These are phyloP conservation scores for Blastomyces silverae DNA, from an alignment of 2,329 filamentous ascomycete genomes.

Conservation along the genomic window DNA sequence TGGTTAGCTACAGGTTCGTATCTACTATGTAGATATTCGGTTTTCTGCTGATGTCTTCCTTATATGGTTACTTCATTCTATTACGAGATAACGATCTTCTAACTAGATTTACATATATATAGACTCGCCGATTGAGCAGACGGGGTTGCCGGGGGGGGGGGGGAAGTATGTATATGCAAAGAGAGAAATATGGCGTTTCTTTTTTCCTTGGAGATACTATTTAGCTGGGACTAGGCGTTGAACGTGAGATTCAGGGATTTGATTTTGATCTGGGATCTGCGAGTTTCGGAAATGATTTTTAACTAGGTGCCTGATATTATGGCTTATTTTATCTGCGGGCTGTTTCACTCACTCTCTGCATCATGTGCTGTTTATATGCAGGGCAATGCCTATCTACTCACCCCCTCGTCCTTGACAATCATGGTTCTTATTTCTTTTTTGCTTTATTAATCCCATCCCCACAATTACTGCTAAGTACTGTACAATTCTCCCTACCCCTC, in stretches of 20 bases:
- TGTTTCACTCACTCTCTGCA: neutral
- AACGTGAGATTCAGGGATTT: neutral
- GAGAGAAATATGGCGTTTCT: neutral
- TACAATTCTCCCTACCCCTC: neutral
- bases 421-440: neutral
- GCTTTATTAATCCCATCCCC: neutral
- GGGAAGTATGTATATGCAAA: neutral
- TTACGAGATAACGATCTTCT: neutral
- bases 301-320: neutral
- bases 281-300: neutral
- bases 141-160: neutral
- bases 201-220: neutral
- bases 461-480: neutral
- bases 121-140: conserved; percentile 2
- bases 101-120: neutral
- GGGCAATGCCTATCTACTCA: neutral
- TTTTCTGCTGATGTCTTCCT: neutral
- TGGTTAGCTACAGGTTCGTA: conserved; percentile 74
- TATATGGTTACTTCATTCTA: neutral
- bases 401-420: neutral
- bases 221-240: neutral
- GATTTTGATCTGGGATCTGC: neutral
- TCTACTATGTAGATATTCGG: conserved; percentile 2
- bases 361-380: neutral
- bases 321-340: neutral